phyloP scores from a whole-genome alignment of 352 stramenopile species.

The Globisporangium radiosum region DNA sequence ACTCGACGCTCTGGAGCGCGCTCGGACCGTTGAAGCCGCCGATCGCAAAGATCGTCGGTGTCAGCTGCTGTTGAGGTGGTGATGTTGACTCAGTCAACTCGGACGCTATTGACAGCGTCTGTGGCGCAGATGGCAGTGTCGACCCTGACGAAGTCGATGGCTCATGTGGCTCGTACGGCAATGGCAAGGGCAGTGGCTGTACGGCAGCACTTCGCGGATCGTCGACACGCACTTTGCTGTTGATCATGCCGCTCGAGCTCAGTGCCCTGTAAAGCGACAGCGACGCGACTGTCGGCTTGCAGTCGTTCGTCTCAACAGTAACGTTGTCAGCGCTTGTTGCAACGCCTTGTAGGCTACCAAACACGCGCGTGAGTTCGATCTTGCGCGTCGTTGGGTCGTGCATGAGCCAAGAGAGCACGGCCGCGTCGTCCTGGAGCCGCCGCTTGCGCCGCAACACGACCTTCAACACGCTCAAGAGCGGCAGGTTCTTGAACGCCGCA shows the following conservation, averaged over 20 bases:
- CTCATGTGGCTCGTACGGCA: no score
- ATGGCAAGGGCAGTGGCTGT: no score
- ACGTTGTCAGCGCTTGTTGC: no score
- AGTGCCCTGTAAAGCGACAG: constrained; percentile 14
- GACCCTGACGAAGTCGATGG: no score
- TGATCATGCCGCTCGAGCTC: constrained; percentile 31
- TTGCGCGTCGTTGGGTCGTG: constrained; percentile 33
- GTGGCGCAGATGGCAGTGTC: not conserved
- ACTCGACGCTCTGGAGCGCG: constrained; percentile 52
- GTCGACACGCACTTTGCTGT: constrained; percentile 24
- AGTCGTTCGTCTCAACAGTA: not conserved
- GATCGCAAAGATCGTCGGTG: constrained; percentile 58
- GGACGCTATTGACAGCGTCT: not conserved
- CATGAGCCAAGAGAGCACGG: constrained; percentile 44
- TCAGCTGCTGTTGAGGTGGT: constrained; percentile 8
- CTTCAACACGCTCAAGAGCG: constrained; percentile 29
- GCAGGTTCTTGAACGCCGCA: constrained; percentile 51
- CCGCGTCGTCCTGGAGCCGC: constrained; percentile 22
- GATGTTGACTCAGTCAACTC: no score
- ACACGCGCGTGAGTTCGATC: constrained; percentile 19
- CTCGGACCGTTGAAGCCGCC: constrained; percentile 61
- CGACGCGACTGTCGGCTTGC: constrained; percentile 6
- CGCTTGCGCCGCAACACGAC: constrained; percentile 35
- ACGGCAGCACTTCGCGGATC: not conserved
- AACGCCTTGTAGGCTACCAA: constrained; percentile 4